Conservation (phyloP, 305 asterid species). For the Striga hermonthica region DNA sequence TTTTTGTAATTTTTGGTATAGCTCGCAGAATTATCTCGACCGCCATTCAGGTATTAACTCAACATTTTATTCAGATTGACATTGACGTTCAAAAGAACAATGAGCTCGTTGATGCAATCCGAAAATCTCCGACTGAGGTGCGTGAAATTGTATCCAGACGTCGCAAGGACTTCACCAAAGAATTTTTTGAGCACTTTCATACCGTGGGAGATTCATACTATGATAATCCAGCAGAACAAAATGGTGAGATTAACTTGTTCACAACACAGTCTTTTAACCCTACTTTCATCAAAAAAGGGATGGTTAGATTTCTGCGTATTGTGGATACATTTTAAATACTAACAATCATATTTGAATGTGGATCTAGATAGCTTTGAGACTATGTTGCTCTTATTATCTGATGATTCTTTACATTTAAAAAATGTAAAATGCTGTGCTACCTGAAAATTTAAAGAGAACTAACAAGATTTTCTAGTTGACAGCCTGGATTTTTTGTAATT, state of each 20-base stretch:
- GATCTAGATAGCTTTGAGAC: background rate
- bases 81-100: conserved; percentile 79
- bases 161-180: conserved; percentile 92
- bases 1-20: background rate
- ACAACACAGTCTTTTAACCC: conserved; percentile 2
- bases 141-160: conserved; percentile 78
- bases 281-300: background rate
- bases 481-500: too few relatives aligned
- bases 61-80: conserved; percentile 53
- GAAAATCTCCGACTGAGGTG: conserved; percentile 59
- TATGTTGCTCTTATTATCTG: background rate
- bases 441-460: background rate
- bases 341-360: too few relatives aligned
- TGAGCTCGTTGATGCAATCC: conserved; percentile 64
- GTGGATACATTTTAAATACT: too few relatives aligned
- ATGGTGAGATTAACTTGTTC: conserved; percentile 49
- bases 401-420: background rate
- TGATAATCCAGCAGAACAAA: conserved; percentile 72
- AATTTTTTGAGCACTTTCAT: conserved; percentile 78
- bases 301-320: background rate
- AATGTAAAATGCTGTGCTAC: background rate
- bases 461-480: too few relatives aligned
- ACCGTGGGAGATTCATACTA: conserved; percentile 76
- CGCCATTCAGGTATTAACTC: conserved; percentile 30
- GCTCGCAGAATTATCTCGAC: conserved; percentile 11